A percentile compares a stretch with the other conserved stretches of the same genome.
These are phyloP conservation scores for Entophlyctis luteolus DNA, from an alignment of 192 early-diverging fungal genomes.

Conservation along the genomic window DNA sequence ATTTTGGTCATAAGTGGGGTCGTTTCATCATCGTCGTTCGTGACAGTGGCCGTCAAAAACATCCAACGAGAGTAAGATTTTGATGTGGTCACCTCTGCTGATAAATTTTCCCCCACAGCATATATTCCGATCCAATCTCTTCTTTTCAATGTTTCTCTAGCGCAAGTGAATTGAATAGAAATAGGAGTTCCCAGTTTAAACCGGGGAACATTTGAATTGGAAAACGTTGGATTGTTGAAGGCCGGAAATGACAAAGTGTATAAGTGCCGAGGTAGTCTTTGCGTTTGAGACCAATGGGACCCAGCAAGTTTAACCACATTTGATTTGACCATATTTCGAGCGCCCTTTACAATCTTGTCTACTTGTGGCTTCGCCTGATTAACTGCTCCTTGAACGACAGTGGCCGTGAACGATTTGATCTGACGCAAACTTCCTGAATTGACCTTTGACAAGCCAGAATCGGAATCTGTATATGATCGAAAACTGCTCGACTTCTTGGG, in stretches of 20 bases:
- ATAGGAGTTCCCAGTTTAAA: constrained; percentile 78
- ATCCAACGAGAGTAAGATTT: constrained; percentile 69
- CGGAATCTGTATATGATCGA: not conserved
- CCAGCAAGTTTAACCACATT: constrained; percentile 29
- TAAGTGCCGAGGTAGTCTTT: constrained; percentile 36
- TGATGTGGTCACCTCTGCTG: constrained; percentile 68
- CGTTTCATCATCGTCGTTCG: constrained; percentile 17
- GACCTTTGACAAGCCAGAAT: constrained; percentile 3
- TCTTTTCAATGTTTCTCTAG: constrained; percentile 60
- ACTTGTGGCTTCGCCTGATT: constrained; percentile 47
- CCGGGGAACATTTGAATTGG: constrained; percentile 40
- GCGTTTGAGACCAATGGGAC: constrained; percentile 40
- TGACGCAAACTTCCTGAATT: constrained; percentile 8
- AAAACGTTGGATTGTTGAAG: constrained; percentile 39
- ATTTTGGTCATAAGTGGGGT: constrained; percentile 23
- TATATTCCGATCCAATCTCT: constrained; percentile 95
- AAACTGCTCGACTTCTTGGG: not conserved
- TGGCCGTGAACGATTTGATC: not conserved
- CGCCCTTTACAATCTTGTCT: constrained; percentile 39
- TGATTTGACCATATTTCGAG: constrained; percentile 32
- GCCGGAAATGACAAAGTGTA: constrained; percentile 30
- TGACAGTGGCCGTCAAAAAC: constrained; percentile 52
- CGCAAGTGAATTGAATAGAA: constrained; percentile 66
- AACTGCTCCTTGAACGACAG: constrained; percentile 56
- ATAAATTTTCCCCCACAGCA: constrained; percentile 70